Evolutionary conservation across 2,329 filamentous ascomycete genomes (phyloP), one percentile per base, ranked within the genome.

Genomic region (Arthroderma sp.): DNA sequence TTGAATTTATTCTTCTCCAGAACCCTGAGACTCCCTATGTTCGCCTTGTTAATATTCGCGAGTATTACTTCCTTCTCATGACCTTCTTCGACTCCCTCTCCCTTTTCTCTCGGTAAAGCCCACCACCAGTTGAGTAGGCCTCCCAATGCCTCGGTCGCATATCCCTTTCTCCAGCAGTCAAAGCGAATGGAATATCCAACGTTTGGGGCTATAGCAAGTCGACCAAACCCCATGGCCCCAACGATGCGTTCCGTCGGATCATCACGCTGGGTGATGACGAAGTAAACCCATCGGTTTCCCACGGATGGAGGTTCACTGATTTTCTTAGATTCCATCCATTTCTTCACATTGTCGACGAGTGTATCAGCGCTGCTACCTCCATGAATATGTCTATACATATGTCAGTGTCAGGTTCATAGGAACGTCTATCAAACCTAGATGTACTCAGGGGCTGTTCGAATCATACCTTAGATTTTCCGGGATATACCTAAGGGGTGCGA

Each of bases 1-100:
- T 30, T 31, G 30, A 50, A 49, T 4, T 47, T 47, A 29, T 40
- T 47, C 44, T 47, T 50, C 41, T 46, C 46, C 46, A 50, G 15
- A 11, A 50, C 32, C 40, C 28, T 43, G 4, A 49, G 2, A 34
- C 49, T 50, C 6, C 37, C 43, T 8, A 29, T 4, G 39, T 50
- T 50, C 30, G 5, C n/a, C 40, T 45, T 49, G 28, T 41, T 34
- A 28, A 36, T 42, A 32, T 43, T 44, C 1, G 44, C 49, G 44
- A 45, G 42, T 29, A 47, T 39, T 15, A 29, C 29, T 27, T 50
- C 48, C 3, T 28, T 5, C 4, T 34, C 36, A 6, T 38, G 15
- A 5, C 36, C 40, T 10, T 34, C 11, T 34, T 34, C 32, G 8
- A 11, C 11, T 3, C 32, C 32, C 5, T 3, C n/a, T 27, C 34